A percentile compares a stretch with the other conserved stretches of the same genome.
These are phyloP conservation scores for Trichosporon ovoides DNA, from an alignment of 1,284 basidiomycete species.

Conservation along the genomic window DNA sequence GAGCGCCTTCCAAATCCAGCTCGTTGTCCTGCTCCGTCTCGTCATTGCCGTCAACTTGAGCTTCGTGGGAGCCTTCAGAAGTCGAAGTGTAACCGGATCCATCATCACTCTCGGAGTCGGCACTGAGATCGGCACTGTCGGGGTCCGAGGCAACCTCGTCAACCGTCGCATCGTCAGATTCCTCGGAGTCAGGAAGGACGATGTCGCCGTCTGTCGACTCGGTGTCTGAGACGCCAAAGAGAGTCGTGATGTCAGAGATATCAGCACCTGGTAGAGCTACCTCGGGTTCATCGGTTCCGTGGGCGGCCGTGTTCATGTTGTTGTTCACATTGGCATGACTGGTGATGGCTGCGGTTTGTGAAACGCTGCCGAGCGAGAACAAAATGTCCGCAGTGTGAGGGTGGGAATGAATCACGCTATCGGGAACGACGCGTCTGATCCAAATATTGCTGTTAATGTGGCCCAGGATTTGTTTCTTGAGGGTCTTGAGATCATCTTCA, in stretches of 20 bases:
- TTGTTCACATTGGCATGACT: neutral
- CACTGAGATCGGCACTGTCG: neutral
- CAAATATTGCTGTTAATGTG: neutral
- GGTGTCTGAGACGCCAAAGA: neutral
- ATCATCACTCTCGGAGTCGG: neutral
- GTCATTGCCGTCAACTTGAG: neutral
- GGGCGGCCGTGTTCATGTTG: neutral
- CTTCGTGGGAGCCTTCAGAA: neutral
- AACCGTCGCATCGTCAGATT: neutral
- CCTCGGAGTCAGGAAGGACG: neutral
- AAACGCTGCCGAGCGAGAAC: neutral
- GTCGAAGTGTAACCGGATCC: neutral
- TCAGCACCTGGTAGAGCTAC: neutral
- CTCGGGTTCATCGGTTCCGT: neutral
- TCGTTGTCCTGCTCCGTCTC: neutral
- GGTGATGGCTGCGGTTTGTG: neutral
- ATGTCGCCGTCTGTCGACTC: neutral
- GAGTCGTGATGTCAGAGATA: neutral
- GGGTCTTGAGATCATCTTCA: neutral
- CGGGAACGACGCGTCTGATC: neutral
- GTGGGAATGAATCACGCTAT: neutral
- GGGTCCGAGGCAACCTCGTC: neutral
- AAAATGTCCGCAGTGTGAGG: neutral
- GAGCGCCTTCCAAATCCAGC: neutral
- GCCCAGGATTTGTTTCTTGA: neutral